Conservation (phyloP, 768 basidiomycete genomes). For the Phylloporus sp. region DNA sequence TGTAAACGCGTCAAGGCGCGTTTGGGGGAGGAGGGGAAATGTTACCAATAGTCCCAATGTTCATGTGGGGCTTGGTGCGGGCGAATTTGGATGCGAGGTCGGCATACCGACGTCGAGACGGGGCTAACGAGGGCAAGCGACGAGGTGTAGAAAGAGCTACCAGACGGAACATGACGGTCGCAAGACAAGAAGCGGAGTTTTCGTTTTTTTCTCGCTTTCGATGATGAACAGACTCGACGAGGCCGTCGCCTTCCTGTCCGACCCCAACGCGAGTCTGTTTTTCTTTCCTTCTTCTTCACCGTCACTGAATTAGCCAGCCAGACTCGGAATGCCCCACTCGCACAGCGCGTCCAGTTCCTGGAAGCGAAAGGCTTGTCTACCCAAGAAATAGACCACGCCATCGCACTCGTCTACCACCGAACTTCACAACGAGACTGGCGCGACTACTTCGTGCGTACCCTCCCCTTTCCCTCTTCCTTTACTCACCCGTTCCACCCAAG, state of each 20-base stretch:
- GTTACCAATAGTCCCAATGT: conserved; percentile 88
- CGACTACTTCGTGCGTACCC: conserved; percentile 85
- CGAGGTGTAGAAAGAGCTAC: neutral
- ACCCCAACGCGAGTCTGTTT: conserved; percentile 58
- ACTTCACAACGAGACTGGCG: conserved; percentile 97
- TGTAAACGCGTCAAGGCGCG: conserved; percentile 15
- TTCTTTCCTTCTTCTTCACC: neutral
- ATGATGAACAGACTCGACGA: conserved; percentile 61
- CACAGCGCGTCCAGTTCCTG: conserved; percentile 90
- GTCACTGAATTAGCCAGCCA: conserved; percentile 30
- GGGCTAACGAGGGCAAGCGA: neutral
- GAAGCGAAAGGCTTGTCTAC: conserved; percentile 86
- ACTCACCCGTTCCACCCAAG: conserved; percentile 39
- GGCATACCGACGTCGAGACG: conserved; percentile 59
- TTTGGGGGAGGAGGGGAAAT: neutral
- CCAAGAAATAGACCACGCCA: conserved; percentile 79
- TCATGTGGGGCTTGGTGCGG: conserved; percentile 86
- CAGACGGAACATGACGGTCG: conserved; percentile 29
- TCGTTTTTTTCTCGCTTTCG: too few species aligned
- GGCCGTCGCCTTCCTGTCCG: conserved; percentile 81
- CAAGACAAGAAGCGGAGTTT: too few species aligned
- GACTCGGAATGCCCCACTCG: conserved; percentile 73
- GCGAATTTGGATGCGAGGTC: conserved; percentile 57
- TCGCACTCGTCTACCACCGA: conserved; percentile 58
- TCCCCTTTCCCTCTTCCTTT: neutral